Evolutionary conservation across 257 asterid species (phyloP).

Genomic region (Fraxinus quadrangulata): DNA sequence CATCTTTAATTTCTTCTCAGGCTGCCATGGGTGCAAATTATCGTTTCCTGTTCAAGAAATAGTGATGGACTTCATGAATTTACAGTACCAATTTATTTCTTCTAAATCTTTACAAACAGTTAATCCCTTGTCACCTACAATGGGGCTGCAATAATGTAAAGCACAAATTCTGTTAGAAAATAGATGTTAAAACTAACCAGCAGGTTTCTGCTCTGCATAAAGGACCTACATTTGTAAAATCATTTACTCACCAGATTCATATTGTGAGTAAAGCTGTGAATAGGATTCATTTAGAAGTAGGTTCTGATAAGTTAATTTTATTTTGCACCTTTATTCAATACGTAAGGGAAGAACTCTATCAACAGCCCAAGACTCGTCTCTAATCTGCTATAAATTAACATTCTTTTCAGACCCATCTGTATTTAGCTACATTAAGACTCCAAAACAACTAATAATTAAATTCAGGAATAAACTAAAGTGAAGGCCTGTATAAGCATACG

Average conservation of each 20-base stretch:
- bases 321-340: too few relatives aligned
- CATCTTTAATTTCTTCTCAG: slow-evolving; percentile 33
- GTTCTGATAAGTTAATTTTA: too few relatives aligned
- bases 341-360: too few relatives aligned
- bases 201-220: slow-evolving; percentile 74
- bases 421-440: neutral
- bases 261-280: too few relatives aligned
- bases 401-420: neutral
- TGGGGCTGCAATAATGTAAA: slow-evolving; percentile 7
- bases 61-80: neutral
- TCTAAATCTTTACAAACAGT: slow-evolving; percentile 5
- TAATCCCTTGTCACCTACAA: slow-evolving; percentile 8
- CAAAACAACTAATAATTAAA: neutral
- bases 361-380: neutral
- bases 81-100: neutral
- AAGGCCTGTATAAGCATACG: neutral
- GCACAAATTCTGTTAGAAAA: neutral
- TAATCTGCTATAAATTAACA: neutral
- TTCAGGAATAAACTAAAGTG: neutral
- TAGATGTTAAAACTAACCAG: slow-evolving; percentile 51
- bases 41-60: neutral
- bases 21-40: too few relatives aligned
- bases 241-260: neutral
- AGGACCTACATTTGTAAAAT: neutral
- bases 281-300: too few relatives aligned